Conservation (phyloP, 352 stramenopile species). For the Globisporangium emineosum region DNA sequence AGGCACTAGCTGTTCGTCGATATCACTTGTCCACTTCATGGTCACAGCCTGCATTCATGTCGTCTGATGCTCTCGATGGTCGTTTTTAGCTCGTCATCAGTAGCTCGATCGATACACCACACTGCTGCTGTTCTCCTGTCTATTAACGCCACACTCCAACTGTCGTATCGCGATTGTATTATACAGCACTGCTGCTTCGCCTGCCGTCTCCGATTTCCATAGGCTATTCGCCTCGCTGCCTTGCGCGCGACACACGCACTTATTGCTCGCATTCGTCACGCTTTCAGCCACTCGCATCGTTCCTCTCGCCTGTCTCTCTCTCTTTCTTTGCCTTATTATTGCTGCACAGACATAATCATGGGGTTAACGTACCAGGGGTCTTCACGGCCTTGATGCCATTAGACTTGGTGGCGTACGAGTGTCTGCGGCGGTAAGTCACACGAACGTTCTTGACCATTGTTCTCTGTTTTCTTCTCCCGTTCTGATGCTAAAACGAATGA, state of each 20-base stretch:
- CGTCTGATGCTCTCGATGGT: not conserved
- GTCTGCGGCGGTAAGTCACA: conserved; percentile 94
- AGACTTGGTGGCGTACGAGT: conserved; percentile 96
- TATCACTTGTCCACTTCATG: not conserved
- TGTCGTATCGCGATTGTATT: not conserved
- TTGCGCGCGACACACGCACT: not conserved
- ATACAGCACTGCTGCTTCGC: too few relatives aligned
- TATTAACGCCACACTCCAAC: not conserved
- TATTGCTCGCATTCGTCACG: not conserved
- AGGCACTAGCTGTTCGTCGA: not conserved
- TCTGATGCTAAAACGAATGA: conserved; percentile 58
- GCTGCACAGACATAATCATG: not conserved
- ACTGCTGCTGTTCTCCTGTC: not conserved
- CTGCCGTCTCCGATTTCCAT: not conserved
- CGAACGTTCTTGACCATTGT: conserved; percentile 93
- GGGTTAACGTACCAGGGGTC: conserved; percentile 90
- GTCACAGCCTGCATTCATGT: not conserved
- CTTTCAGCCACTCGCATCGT: not conserved
- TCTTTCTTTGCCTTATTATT: not conserved
- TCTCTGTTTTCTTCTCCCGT: conserved; percentile 74
- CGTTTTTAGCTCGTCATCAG: not conserved
- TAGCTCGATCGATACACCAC: not conserved
- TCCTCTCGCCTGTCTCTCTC: not conserved
- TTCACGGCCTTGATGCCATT: conserved; percentile 94
- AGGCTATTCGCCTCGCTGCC: not conserved